A percentile compares a stretch with the other conserved stretches of the same genome.
These are phyloP conservation scores for Dactylella cylindrospora DNA, from an alignment of 2,329 filamentous ascomycete species.

Conservation along the genomic window DNA sequence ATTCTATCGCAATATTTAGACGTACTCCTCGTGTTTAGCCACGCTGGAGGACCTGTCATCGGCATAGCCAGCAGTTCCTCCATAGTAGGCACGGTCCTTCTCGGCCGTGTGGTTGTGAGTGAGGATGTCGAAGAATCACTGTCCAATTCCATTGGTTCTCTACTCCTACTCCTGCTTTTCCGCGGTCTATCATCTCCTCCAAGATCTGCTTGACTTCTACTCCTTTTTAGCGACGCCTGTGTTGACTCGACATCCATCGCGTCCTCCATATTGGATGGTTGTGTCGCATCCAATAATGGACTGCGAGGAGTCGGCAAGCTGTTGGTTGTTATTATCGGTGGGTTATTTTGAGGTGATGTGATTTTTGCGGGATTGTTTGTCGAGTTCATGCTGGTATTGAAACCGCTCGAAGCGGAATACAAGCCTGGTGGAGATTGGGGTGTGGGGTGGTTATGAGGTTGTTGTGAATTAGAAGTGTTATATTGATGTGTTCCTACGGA, in stretches of 20 bases:
- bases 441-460: slow-evolving; percentile 43
- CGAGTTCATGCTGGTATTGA: slow-evolving; percentile 42
- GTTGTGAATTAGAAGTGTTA: slow-evolving; percentile 44
- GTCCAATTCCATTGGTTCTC: slow-evolving; percentile 42
- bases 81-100: slow-evolving; percentile 38
- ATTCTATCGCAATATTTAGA: slow-evolving; percentile 11
- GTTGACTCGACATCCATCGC: slow-evolving; percentile 31
- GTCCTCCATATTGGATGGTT: slow-evolving; percentile 24
- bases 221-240: slow-evolving; percentile 37
- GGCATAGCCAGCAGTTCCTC: slow-evolving; percentile 43
- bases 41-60: slow-evolving; percentile 42
- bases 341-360: slow-evolving; percentile 34
- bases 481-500: slow-evolving; percentile 44
- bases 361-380: too few relatives aligned
- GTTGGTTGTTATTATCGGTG: slow-evolving; percentile 10
- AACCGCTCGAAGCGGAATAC: slow-evolving; percentile 44
- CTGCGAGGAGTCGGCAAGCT: slow-evolving; percentile 40
- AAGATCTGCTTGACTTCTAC: slow-evolving; percentile 37
- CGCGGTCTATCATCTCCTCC: slow-evolving; percentile 39
- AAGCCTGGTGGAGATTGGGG: slow-evolving; percentile 39
- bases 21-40: slow-evolving; percentile 41
- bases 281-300: slow-evolving; percentile 28
- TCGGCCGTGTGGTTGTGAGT: slow-evolving; percentile 23
- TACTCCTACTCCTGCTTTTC: slow-evolving; percentile 38
- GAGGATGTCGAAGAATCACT: slow-evolving; percentile 17